These are phyloP conservation scores for Buxus sempervirens DNA, from an alignment of 164 flowering plant species.

Conservation along the genomic window DNA sequence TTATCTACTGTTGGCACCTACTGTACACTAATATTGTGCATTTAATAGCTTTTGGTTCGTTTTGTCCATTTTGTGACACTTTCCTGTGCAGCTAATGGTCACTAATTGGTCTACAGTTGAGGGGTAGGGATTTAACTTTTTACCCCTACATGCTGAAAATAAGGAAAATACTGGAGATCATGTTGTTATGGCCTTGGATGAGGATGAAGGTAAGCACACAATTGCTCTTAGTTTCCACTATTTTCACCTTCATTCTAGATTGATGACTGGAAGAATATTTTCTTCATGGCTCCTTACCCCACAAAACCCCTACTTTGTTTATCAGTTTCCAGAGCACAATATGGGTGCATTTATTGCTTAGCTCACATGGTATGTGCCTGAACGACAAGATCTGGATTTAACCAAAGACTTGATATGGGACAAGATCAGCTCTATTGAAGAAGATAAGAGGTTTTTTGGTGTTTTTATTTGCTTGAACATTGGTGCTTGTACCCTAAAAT, in stretches of 20 bases:
- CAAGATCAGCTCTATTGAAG: constrained; percentile 10
- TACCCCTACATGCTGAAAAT: constrained; percentile 46
- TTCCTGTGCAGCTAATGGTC: not conserved
- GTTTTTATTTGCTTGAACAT: constrained; percentile 9
- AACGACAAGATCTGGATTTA: constrained; percentile 42
- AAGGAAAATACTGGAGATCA: constrained; percentile 36
- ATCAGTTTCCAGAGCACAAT: constrained; percentile 72
- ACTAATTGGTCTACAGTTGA: constrained; percentile 28
- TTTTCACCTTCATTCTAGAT: not conserved
- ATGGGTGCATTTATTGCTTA: constrained; percentile 86
- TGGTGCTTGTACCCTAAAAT: constrained; percentile 7
- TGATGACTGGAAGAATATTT: constrained; percentile 6
- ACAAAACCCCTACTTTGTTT: too few relatives aligned
- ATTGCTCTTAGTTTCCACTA: not conserved
- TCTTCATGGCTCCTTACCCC: not conserved
- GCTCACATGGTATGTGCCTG: constrained; percentile 81
- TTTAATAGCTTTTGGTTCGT: not conserved
- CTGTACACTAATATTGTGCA: not conserved
- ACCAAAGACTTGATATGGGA: constrained; percentile 15
- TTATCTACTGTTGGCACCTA: not conserved
- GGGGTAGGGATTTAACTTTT: constrained; percentile 43
- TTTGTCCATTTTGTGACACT: not conserved
- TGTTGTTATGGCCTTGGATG: constrained; percentile 62
- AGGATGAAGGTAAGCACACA: constrained; percentile 53
- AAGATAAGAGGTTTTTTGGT: constrained; percentile 22